phyloP scores from a whole-genome alignment of 2,329 filamentous ascomycete genomes.

The Exophiala aquamarina region DNA sequence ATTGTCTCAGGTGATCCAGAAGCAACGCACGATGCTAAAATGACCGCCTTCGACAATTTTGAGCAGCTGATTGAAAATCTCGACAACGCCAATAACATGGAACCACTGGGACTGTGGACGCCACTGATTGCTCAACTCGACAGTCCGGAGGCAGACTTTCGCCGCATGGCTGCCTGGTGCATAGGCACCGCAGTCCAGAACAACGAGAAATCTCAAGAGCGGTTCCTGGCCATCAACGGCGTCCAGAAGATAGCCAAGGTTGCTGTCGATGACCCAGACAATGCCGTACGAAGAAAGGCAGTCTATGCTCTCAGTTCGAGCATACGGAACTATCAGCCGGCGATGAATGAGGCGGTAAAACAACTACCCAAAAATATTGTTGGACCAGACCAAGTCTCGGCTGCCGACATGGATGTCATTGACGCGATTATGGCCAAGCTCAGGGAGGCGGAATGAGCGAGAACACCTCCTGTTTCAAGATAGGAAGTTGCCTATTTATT shows the following conservation, averaged over 20 bases:
- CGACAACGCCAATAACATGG: slow-evolving; percentile 96
- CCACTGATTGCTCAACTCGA: slow-evolving; percentile 71
- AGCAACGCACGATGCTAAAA: slow-evolving; percentile 70
- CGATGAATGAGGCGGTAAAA: slow-evolving; percentile 64
- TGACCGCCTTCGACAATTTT: slow-evolving; percentile 90
- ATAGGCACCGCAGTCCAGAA: slow-evolving; percentile 95
- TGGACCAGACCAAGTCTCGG: slow-evolving; percentile 67
- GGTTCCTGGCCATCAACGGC: slow-evolving; percentile 62
- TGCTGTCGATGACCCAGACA: slow-evolving; percentile 58
- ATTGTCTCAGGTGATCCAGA: slow-evolving; percentile 64
- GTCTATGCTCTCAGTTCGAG: slow-evolving; percentile 84
- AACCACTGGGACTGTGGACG: slow-evolving; percentile 74
- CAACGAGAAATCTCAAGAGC: slow-evolving; percentile 82
- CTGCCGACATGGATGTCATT: slow-evolving; percentile 81
- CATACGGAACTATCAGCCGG: slow-evolving; percentile 85
- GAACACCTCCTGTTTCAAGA: not conserved
- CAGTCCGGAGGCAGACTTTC: slow-evolving; percentile 68
- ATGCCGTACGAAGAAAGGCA: slow-evolving; percentile 77
- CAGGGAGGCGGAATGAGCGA: slow-evolving; percentile 18
- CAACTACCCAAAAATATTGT: slow-evolving; percentile 62
- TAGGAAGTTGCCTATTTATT: slow-evolving; percentile 2
- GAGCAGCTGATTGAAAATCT: slow-evolving; percentile 89
- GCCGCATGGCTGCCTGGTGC: slow-evolving; percentile 91
- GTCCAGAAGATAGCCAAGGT: slow-evolving; percentile 69
- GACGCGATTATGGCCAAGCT: slow-evolving; percentile 72